Evolutionary conservation across 2,329 filamentous ascomycete genomes (phyloP).

Genomic region (Arthrobotrys iridis): DNA sequence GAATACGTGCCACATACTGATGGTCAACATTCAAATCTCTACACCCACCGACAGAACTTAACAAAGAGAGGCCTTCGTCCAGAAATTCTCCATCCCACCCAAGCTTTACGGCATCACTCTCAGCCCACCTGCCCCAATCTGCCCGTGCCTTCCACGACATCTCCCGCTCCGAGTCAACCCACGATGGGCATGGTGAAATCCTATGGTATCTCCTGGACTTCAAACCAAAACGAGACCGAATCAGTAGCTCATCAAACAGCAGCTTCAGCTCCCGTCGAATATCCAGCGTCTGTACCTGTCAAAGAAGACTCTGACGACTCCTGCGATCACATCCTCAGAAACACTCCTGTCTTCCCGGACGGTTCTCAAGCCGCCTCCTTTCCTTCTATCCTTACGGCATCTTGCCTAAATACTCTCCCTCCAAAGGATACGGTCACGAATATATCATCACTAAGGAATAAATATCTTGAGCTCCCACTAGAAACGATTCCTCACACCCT

Average conservation of each 20-base stretch:
- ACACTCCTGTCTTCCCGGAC: slow-evolving; percentile 32
- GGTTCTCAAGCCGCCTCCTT: slow-evolving; percentile 10
- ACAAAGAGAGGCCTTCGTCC: neutral
- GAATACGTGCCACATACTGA: neutral
- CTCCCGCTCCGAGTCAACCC: neutral
- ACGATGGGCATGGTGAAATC: slow-evolving; percentile 36
- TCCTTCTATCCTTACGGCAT: neutral
- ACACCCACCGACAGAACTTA: neutral
- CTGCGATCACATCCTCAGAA: slow-evolving; percentile 31
- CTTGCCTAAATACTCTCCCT: slow-evolving; percentile 6
- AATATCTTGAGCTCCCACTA: neutral
- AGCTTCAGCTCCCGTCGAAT: neutral
- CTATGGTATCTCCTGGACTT: neutral
- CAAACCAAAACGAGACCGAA: neutral
- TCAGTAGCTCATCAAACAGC: neutral
- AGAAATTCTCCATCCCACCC: neutral
- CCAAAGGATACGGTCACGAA: neutral
- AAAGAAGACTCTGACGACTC: slow-evolving; percentile 45
- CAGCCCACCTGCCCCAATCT: neutral
- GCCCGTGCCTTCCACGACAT: neutral
- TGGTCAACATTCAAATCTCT: neutral
- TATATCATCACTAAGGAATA: neutral
- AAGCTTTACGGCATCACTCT: neutral
- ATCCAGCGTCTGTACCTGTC: neutral
- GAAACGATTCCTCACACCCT: neutral